These are phyloP conservation scores for Aureobasidium leucospermi DNA, from an alignment of 2,329 filamentous ascomycete species.

Conservation along the genomic window DNA sequence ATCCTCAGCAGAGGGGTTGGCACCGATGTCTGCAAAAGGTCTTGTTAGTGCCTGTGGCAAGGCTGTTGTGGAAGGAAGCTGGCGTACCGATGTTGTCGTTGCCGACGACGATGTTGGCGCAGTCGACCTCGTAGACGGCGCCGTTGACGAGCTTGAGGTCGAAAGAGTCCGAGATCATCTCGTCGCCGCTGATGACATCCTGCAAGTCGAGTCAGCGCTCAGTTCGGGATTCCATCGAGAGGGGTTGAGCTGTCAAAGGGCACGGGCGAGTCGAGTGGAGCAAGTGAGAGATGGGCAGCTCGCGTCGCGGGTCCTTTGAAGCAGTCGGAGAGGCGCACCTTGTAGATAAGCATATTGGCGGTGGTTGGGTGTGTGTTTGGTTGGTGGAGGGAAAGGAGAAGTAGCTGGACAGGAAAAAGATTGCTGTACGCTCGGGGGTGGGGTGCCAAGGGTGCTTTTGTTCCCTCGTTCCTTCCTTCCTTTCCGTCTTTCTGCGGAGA, in stretches of 20 bases:
- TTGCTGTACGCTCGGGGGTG: not conserved
- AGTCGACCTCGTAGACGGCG: conserved; percentile 84
- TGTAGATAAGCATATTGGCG: conserved; percentile 52
- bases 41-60: not conserved
- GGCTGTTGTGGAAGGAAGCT: not conserved
- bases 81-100: conserved; percentile 60
- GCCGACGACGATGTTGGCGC: conserved; percentile 77
- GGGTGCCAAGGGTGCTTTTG: conserved; percentile 2
- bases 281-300: not conserved
- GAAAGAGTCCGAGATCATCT: conserved; percentile 95
- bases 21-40: conserved; percentile 64
- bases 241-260: not conserved
- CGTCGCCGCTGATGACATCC: conserved; percentile 85
- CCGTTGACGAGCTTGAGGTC: conserved; percentile 72
- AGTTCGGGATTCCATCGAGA: conserved; percentile 16
- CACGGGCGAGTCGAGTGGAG: not conserved
- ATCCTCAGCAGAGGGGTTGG: conserved; percentile 95
- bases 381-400: conserved; percentile 9
- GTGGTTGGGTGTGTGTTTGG: conserved; percentile 13
- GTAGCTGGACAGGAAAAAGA: conserved; percentile 5
- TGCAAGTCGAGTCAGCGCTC: conserved; percentile 33
- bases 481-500: not conserved
- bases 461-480: conserved; percentile 3
- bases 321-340: conserved; percentile 35
- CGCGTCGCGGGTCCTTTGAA: conserved; percentile 13